Evolutionary conservation across 148 eudicot species (phyloP), one percentile per base, ranked within the genome.

Genomic region (Fagopyrum homotropicum): DNA sequence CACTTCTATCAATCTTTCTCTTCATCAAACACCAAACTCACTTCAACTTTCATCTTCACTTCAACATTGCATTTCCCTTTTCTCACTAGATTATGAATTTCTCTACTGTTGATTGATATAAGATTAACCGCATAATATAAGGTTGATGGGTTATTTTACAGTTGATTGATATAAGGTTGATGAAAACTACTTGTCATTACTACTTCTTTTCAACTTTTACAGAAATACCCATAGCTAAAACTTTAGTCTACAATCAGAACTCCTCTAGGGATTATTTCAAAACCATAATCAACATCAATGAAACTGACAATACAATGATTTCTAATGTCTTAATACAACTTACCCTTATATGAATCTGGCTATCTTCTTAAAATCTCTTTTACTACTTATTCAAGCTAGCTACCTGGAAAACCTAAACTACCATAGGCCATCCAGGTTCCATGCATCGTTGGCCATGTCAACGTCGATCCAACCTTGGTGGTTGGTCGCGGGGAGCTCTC

Each of bases 351-450:
- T 52, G 1, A 4, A 52, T 14, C 5, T 10, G 17, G 57, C 57
- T 17, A 16, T 52, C 57, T 52, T 15, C 57, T 5, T 52, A 52
- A 15, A 52, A 12, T 52, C 57, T 52, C n/a, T 52, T 52, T 52
- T 52, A 52, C 60, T 55, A 51, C 56, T 51, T 16, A 55, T 15
- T 17, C 15, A 52, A 57, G 26, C 26, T 22, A 22, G 26, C 0
- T 22, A 17, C 63, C 4, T 57, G 63, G 9, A 6, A 6, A 29
- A 9, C 82, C 81, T 83, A 54, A 79, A 75, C 40, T 81, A 82
- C 91, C 91, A 88, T 69, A 89, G 51, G 69, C 79, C 86, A 83
- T 83, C 91, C 81, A 80, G 72, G 82, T 83, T 83, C 89, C 89
- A 86, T 19, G 81, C 19, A 61, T 75, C 59, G 77, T 75, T 81